Percentiles rank a stretch among this genome's conserved stretches.
Conservation (phyloP, 1,284 basidiomycete genomes). For the Mycena citricolor region DNA sequence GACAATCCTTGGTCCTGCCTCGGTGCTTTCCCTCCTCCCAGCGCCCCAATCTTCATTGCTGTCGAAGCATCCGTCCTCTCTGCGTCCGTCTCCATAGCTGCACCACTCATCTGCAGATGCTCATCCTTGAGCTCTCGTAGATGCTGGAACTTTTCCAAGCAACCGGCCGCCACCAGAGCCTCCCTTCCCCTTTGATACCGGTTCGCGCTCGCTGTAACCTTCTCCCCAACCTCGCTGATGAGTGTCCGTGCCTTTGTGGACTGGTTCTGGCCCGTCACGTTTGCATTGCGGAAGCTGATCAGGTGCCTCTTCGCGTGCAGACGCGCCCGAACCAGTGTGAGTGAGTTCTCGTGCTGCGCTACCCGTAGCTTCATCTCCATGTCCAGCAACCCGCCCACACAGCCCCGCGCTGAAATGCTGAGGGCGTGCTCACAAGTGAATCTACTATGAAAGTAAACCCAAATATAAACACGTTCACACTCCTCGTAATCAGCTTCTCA, state of each 20-base stretch:
- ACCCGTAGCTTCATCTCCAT: conserved; percentile 11
- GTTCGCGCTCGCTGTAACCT: neutral
- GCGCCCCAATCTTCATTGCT: conserved; percentile 4
- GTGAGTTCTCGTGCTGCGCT: conserved; percentile 1
- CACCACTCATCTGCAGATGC: conserved; percentile 1
- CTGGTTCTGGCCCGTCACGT: conserved; percentile 15
- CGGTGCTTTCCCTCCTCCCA: neutral
- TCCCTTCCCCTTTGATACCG: conserved; percentile 1
- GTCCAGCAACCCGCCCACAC: neutral
- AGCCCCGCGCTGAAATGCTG: too few species aligned
- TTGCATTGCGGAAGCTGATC: conserved; percentile 14
- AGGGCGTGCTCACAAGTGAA: too few species aligned
- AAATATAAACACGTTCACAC: too few species aligned
- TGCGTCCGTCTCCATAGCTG: neutral
- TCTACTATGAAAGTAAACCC: too few species aligned
- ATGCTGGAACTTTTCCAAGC: neutral
- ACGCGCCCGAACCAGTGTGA: conserved; percentile 4
- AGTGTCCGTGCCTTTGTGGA: conserved; percentile 9
- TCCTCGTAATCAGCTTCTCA: too few species aligned
- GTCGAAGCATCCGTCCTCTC: neutral
- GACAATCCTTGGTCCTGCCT: neutral
- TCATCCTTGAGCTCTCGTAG: conserved; percentile 4
- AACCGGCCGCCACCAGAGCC: conserved; percentile 5
- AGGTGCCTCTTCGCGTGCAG: conserved; percentile 19
- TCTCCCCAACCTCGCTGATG: conserved; percentile 1